Base-by-base conservation (phyloP, 495 filamentous ascomycete genomes). In the Penicillium subrubescens region DNA sequence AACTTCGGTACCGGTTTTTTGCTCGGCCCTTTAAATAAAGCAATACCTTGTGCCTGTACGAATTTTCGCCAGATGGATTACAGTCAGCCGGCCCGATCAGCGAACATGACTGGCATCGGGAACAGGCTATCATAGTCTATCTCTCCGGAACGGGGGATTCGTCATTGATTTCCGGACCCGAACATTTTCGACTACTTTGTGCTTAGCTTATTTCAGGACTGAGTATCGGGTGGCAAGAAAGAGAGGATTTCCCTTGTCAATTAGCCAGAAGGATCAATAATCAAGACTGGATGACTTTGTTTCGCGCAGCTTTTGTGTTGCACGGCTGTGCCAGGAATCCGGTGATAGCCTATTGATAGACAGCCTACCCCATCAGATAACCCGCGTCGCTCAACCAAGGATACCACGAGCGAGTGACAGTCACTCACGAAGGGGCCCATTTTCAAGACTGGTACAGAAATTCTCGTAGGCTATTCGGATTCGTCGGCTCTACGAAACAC, bases 341-440 rank as follows among this genome's bases (percentile, higher is more conserved):
- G 15, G 37, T 19, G 33, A 63, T 66, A 61, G 60, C 43, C 67
- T 69, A 63, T 65, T 60, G 61, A 69, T 70, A 67, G 61, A 69
- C 67, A 67, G 62, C 61, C 64, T 67, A 67, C 60, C 60, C 31
- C 48, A 21, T 48, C 12, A 25, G 14, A 21, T 46, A 29, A 44
- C 27, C 41, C 25, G 19, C 46, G 8, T 21, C n/a, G 8, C 33
- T 46, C 31, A 44, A 41, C 33, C 23, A 62, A 17, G 15, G 34
- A 17, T 17, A 5, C 43, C 6, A 3, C 8, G 17, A 21, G 4
- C 17, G n/a, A 21, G 4, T 37, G 23, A 43, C 33, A 41, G 37
- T 8, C 54, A 25, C 54, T 19, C 43, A 8, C 12, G 14, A 14
- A n/a, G 4, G 4, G 2, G 4, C 17, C 43, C 25, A 31, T n/a